These are phyloP conservation scores for Elaeis guineensis DNA, from an alignment of 176 grass and related monocot genomes.

Conservation along the genomic window DNA sequence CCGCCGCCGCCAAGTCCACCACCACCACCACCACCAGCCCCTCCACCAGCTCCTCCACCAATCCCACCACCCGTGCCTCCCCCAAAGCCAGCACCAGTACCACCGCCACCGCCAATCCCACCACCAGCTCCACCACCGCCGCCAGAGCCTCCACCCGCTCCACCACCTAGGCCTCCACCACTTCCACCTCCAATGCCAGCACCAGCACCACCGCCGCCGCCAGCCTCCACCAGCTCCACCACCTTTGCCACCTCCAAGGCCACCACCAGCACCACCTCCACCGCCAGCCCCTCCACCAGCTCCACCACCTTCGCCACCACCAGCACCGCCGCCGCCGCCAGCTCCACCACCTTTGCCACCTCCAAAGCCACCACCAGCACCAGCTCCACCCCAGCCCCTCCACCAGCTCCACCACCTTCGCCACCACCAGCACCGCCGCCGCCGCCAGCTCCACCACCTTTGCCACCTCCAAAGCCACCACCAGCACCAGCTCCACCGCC, in stretches of 20 bases:
- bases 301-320: neutral
- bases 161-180: neutral
- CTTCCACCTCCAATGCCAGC: too few species aligned
- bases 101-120: neutral
- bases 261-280: neutral
- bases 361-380: too few species aligned
- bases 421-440: neutral
- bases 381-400: slow-evolving; percentile 1
- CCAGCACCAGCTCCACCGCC: neutral
- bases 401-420: slow-evolving; percentile 7
- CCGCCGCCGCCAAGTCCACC: slow-evolving; percentile 7
- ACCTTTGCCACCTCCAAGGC: neutral
- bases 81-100: neutral
- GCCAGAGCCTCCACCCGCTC: neutral
- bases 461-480: too few species aligned
- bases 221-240: slow-evolving; percentile 10
- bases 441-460: neutral
- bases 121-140: neutral
- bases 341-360: slow-evolving; percentile 1
- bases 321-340: neutral
- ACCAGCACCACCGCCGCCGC: neutral
- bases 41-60: neutral
- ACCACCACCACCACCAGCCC: neutral
- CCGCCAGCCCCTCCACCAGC: neutral
- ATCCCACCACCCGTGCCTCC: neutral